Evolutionary conservation across 768 basidiomycete species (phyloP).

Genomic region (Psilocybe azurescens): DNA sequence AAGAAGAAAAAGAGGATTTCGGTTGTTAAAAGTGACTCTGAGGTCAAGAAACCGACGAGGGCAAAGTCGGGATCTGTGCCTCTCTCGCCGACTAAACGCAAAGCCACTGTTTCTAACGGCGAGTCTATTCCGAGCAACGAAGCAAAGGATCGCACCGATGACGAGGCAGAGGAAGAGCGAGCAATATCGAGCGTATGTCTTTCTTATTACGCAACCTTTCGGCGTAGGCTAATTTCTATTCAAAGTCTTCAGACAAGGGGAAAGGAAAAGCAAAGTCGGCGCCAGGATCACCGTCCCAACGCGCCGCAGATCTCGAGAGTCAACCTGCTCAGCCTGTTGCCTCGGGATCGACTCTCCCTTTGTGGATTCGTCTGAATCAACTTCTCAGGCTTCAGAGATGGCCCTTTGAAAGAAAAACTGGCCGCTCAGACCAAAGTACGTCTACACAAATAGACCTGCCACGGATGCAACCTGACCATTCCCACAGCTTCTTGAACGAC

Average conservation of each 20-base stretch:
- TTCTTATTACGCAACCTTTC: background rate
- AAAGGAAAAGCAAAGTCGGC: slow-evolving; percentile 40
- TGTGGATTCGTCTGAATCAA: slow-evolving; percentile 15
- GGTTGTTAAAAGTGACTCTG: slow-evolving; percentile 29
- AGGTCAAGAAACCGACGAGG: slow-evolving; percentile 7
- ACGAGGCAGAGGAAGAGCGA: slow-evolving; percentile 15
- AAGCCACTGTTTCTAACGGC: background rate
- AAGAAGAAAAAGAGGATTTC: slow-evolving; percentile 42
- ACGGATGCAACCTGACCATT: slow-evolving; percentile 3
- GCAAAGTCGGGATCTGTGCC: slow-evolving; percentile 14
- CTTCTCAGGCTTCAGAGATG: slow-evolving; percentile 30
- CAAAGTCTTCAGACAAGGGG: slow-evolving; percentile 41
- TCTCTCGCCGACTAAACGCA: slow-evolving; percentile 1
- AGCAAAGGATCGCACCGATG: background rate
- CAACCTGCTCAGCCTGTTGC: slow-evolving; percentile 12
- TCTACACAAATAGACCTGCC: slow-evolving; percentile 4
- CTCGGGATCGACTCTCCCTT: too few relatives aligned
- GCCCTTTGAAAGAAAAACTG: slow-evolving; percentile 51
- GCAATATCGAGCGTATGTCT: slow-evolving; percentile 25
- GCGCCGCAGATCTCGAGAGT: slow-evolving; percentile 4
- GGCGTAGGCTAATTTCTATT: slow-evolving; percentile 1
- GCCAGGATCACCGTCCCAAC: slow-evolving; percentile 20
- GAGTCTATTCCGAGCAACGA: background rate
- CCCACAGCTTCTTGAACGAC: slow-evolving; percentile 52
- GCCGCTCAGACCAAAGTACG: slow-evolving; percentile 44